These are phyloP conservation scores for Juglanconis oblonga DNA, from an alignment of 2,329 filamentous ascomycete genomes.

Conservation along the genomic window DNA sequence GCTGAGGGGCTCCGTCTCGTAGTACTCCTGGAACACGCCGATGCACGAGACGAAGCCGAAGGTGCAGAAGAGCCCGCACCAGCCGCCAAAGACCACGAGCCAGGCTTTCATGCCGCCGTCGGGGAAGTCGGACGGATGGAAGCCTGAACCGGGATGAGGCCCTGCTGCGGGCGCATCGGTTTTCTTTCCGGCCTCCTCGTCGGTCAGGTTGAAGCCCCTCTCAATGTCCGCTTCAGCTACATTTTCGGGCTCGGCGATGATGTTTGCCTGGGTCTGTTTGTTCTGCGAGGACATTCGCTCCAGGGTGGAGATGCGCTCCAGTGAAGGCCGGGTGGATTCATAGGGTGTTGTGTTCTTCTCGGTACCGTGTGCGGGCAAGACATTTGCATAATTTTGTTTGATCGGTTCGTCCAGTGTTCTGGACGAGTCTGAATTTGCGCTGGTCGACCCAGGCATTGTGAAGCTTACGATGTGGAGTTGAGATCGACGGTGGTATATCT, in stretches of 20 bases:
- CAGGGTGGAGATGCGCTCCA: slow-evolving; percentile 19
- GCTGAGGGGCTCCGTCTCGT: slow-evolving; percentile 43
- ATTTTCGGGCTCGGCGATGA: slow-evolving; percentile 29
- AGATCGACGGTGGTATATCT: not conserved
- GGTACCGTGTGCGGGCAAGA: too few relatives aligned
- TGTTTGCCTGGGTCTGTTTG: slow-evolving; percentile 33
- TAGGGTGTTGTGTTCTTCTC: slow-evolving; percentile 5
- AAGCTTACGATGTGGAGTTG: too few relatives aligned
- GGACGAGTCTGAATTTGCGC: slow-evolving; percentile 12
- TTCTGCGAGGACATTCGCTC: slow-evolving; percentile 28
- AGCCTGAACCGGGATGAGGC: too few relatives aligned
- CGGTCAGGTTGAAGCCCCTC: not conserved
- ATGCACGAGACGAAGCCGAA: slow-evolving; percentile 39
- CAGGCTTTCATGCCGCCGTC: slow-evolving; percentile 51
- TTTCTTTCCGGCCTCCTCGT: slow-evolving; percentile 28
- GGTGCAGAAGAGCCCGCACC: slow-evolving; percentile 34
- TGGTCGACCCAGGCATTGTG: slow-evolving; percentile 6
- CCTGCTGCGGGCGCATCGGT: not conserved
- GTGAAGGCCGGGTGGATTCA: slow-evolving; percentile 14
- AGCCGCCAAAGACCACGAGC: slow-evolving; percentile 41
- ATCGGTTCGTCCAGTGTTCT: slow-evolving; percentile 8
- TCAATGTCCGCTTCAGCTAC: slow-evolving; percentile 29
- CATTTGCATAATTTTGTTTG: not conserved
- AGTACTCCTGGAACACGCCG: slow-evolving; percentile 58
- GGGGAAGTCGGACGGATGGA: slow-evolving; percentile 43